Evolutionary conservation across 495 filamentous ascomycete species (phyloP).

Genomic region (Lichenothelia convexa): DNA sequence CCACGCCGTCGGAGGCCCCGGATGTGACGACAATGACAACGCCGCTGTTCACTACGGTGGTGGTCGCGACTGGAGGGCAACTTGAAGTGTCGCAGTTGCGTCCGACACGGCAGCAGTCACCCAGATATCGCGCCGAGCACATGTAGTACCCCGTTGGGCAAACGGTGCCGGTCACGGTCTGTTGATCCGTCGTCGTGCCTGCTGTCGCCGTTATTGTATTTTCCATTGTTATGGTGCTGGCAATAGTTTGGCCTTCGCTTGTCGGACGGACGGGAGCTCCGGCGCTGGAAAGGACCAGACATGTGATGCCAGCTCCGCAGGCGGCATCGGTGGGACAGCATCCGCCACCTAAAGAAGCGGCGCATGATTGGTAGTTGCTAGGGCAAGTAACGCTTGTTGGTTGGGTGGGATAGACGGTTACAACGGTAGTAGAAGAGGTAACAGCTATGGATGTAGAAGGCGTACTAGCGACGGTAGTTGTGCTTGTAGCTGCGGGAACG

Average conservation of each 20-base stretch:
- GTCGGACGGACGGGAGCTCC: slow-evolving; percentile 35
- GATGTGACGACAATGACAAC: slow-evolving; percentile 44
- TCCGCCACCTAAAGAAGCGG: slow-evolving; percentile 19
- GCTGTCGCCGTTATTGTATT: slow-evolving; percentile 19
- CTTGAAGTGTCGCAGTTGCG: slow-evolving; percentile 59
- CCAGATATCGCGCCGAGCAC: slow-evolving; percentile 43
- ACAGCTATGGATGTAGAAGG: background rate
- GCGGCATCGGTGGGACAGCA: slow-evolving; percentile 22
- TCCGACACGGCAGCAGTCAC: slow-evolving; percentile 67
- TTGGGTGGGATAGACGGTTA: slow-evolving; percentile 9
- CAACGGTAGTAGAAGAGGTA: background rate
- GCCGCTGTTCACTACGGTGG: slow-evolving; percentile 39
- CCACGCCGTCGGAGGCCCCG: slow-evolving; percentile 7
- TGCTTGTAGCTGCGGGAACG: slow-evolving; percentile 6
- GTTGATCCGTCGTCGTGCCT: slow-evolving; percentile 16
- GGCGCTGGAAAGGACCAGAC: slow-evolving; percentile 9
- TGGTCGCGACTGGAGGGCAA: slow-evolving; percentile 29
- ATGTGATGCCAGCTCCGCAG: slow-evolving; percentile 14
- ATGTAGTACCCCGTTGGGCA: slow-evolving; percentile 65
- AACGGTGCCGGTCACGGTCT: slow-evolving; percentile 20
- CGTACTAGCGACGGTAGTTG: slow-evolving; percentile 4
- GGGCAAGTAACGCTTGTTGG: slow-evolving; percentile 27
- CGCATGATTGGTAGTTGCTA: slow-evolving; percentile 34
- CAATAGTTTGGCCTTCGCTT: slow-evolving; percentile 16
- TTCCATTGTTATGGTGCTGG: slow-evolving; percentile 1